These are phyloP conservation scores for Ceratocystiopsis minuta DNA, from an alignment of 2,329 filamentous ascomycete genomes.

Conservation along the genomic window DNA sequence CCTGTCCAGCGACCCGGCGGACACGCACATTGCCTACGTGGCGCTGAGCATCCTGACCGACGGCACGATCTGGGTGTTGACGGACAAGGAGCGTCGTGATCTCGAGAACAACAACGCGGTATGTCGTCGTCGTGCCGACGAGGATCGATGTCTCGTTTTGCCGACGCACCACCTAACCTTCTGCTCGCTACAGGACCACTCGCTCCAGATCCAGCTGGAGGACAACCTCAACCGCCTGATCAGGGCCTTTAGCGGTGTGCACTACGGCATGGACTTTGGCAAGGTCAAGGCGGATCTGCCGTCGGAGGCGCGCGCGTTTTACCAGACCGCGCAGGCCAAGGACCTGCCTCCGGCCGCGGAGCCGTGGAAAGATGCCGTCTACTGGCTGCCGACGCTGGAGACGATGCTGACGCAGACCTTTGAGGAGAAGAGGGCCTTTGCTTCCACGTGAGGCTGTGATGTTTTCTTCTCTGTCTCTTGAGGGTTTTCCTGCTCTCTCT, in stretches of 20 bases:
- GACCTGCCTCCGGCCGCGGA: not conserved
- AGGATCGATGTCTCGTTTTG: not conserved
- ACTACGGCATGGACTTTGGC: not conserved
- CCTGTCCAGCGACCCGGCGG: not conserved
- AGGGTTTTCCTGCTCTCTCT: too few relatives aligned
- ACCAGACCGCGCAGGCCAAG: not conserved
- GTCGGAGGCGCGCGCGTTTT: not conserved
- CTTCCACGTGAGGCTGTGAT: too few relatives aligned
- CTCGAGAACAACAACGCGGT: constrained; percentile 6
- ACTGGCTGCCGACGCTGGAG: constrained; percentile 4
- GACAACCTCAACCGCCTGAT: constrained; percentile 4
- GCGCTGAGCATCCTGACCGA: constrained; percentile 6
- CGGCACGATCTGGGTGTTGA: constrained; percentile 7
- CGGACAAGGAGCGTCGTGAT: constrained; percentile 9
- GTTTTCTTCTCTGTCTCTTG: too few relatives aligned
- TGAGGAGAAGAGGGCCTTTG: too few relatives aligned
- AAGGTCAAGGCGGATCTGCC: not conserved
- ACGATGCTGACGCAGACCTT: too few relatives aligned
- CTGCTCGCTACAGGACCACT: not conserved
- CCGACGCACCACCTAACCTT: too few relatives aligned
- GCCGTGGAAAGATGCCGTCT: constrained; percentile 1
- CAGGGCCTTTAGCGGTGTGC: not conserved
- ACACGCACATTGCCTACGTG: constrained; percentile 8
- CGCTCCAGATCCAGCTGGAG: constrained; percentile 5
- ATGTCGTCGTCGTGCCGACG: not conserved